Percentiles rank a stretch among this genome's conserved stretches.
These are phyloP conservation scores for Pythium chondricola DNA, from an alignment of 352 stramenopile species.

Conservation along the genomic window DNA sequence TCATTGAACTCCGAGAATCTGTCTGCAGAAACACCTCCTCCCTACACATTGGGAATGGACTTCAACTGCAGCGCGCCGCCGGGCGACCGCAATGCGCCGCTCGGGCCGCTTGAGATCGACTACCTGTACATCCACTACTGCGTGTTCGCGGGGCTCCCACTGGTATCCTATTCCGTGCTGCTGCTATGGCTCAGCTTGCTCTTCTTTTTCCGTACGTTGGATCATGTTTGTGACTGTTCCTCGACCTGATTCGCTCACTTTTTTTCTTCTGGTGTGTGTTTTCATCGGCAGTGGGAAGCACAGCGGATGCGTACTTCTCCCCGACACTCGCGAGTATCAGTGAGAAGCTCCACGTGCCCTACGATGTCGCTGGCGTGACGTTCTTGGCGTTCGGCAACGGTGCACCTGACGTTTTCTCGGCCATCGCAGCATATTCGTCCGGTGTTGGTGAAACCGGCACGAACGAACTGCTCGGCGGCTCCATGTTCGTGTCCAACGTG, in stretches of 20 bases:
- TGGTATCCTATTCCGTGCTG: slow-evolving; percentile 46
- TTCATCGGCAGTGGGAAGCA: slow-evolving; percentile 85
- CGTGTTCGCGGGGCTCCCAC: slow-evolving; percentile 31
- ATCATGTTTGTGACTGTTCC: neutral
- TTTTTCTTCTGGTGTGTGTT: slow-evolving; percentile 3
- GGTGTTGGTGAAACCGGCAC: slow-evolving; percentile 73
- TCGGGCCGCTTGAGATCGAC: slow-evolving; percentile 70
- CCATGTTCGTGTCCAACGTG: slow-evolving; percentile 94
- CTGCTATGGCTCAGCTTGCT: slow-evolving; percentile 63
- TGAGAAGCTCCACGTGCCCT: slow-evolving; percentile 83
- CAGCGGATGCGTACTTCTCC: slow-evolving; percentile 97
- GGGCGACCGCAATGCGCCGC: slow-evolving; percentile 43
- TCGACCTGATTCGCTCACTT: neutral
- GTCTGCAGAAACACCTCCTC: too few species aligned
- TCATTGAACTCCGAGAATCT: slow-evolving; percentile 11
- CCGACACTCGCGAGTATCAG: slow-evolving; percentile 95
- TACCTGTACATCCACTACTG: slow-evolving; percentile 82
- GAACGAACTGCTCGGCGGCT: slow-evolving; percentile 92
- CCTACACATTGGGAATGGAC: too few species aligned
- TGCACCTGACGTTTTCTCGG: slow-evolving; percentile 94
- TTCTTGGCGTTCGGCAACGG: slow-evolving; percentile 97
- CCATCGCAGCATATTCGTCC: slow-evolving; percentile 81
- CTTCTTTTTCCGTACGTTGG: slow-evolving; percentile 75
- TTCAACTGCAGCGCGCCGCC: slow-evolving; percentile 18
- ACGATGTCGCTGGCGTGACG: slow-evolving; percentile 94